Evolutionary conservation across 768 basidiomycete species (phyloP), one percentile per base, ranked within the genome.

Genomic region (Hortiboletus flavorubellus): DNA sequence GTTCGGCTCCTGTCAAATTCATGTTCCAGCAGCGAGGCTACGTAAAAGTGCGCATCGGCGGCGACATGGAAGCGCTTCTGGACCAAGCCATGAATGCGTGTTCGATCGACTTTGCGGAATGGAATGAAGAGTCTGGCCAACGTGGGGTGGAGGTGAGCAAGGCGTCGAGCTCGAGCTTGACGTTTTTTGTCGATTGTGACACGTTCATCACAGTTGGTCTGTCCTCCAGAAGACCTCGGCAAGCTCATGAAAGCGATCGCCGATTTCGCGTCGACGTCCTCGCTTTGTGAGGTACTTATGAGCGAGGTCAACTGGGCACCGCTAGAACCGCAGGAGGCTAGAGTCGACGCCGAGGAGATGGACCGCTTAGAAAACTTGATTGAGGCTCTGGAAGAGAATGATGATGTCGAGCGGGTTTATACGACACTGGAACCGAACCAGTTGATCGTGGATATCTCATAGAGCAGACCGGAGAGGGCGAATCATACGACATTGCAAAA

Each of bases 1-100:
- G 80, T 37, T 71, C 83, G 38, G 75, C 86, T 3, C 80, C 85
- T 0, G 85, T 87, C 26, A 80, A 78, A 58, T 88, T 81, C 65
- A 80, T 87, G 76, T 88, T 88, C 61, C 71, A 75, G 54, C 75
- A 80, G 30, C 73, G 76, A 64, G 86, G 85, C 16, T 74, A 74
- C 51, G 76, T 87, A 34, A 75, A 72, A 51, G 73, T 84, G 16
- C 62, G 73, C 15, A 54, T 80, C 10, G 71, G 72, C 18, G 65
- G 69, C 51, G 68, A 69, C 23, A 68, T 73, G 56, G 56, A 68
- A 26, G 42, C 49, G 37, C 64, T 82, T 8, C 66, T 81, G 45
- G 76, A 80, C 23, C 53, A 54, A 14, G 75, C 75, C 18, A 61
- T 81, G 50, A 65, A 70, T 26, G 68, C 73, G 8, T 76, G 73